These are phyloP conservation scores for Clonostachys rosea DNA, from an alignment of 2,329 filamentous ascomycete genomes.

Conservation along the genomic window DNA sequence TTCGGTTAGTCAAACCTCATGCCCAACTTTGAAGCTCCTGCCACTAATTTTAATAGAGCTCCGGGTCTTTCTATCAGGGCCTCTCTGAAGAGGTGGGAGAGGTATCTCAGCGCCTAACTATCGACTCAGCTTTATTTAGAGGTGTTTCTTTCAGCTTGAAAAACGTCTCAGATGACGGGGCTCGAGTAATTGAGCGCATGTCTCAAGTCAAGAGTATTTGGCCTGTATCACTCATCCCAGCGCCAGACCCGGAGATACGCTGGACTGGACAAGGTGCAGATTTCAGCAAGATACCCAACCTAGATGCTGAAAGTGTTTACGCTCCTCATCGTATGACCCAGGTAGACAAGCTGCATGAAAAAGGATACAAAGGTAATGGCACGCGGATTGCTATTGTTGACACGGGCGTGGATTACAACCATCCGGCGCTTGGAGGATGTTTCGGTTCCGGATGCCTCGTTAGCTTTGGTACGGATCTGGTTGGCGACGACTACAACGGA, in stretches of 20 bases:
- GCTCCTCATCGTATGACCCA: constrained; percentile 32
- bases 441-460: constrained; percentile 51
- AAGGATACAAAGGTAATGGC: constrained; percentile 34
- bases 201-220: constrained; percentile 38
- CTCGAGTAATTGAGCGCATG: too few relatives aligned
- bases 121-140: too few relatives aligned
- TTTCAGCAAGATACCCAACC: too few relatives aligned
- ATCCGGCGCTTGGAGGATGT: constrained; percentile 53
- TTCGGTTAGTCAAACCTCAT: too few relatives aligned
- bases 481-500: constrained; percentile 46
- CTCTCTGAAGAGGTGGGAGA: too few relatives aligned
- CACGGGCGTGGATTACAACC: constrained; percentile 48
- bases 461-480: constrained; percentile 43
- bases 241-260: constrained; percentile 3
- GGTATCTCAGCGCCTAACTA: too few relatives aligned
- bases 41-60: too few relatives aligned
- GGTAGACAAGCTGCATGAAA: constrained; percentile 36
- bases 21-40: too few relatives aligned
- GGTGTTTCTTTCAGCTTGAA: too few relatives aligned
- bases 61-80: too few relatives aligned
- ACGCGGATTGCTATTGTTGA: constrained; percentile 41
- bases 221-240: constrained; percentile 35
- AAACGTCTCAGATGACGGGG: too few relatives aligned
- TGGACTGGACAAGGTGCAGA: neutral
- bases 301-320: constrained; percentile 18